Evolutionary conservation across 208 protist species (phyloP), one percentile per base, ranked within the genome.

Genomic region (Acanthamoeba culbertsoni): DNA sequence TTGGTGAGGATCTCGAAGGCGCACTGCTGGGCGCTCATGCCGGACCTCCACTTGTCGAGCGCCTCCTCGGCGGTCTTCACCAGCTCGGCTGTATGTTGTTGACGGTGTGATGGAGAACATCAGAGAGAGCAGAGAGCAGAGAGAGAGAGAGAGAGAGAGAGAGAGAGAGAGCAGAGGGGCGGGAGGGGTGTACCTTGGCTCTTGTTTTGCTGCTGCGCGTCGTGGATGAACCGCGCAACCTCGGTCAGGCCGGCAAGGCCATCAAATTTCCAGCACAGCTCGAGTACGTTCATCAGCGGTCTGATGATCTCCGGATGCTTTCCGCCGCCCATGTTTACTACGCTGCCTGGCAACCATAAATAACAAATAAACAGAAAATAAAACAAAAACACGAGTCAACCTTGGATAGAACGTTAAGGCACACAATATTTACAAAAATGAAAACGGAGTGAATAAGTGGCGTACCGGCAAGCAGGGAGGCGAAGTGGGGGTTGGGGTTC

Each of bases 1-100:
- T 82, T 82, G 71, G 71, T 82, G 71, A 82, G 71, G 10, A 82
- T 82, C 42, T 82, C 71, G 23, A 82, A 82, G 71, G 31, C 71
- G 28, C 42, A 16, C 45, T 82, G 71, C 71, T 82, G 71, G 43
- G 71, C 71, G 16, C 71, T n/a, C 71, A 82, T 82, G 42, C 53
- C 53, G 42, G 20, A 37, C 26, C 71, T 37, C 71, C 71, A 82
- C 45, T 82, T 82, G 42, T 82, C 71, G 26, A 82, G 28, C 6
- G 71, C 71, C 71, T 82, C 71, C 45, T 82, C 71, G 71, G 71
- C 71, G 28, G 1, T 53, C 42, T 28, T 55, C 20, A 82, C 42
- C 20, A 43, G 46, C 40, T 18, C n/a, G 26, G 16, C 71, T 82
- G 37, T 23, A 26, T 12, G 23, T 6, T 28, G 37, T 45, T 68